Conservation (phyloP, 306 rosid species). For the Ochetophila trinervis region DNA sequence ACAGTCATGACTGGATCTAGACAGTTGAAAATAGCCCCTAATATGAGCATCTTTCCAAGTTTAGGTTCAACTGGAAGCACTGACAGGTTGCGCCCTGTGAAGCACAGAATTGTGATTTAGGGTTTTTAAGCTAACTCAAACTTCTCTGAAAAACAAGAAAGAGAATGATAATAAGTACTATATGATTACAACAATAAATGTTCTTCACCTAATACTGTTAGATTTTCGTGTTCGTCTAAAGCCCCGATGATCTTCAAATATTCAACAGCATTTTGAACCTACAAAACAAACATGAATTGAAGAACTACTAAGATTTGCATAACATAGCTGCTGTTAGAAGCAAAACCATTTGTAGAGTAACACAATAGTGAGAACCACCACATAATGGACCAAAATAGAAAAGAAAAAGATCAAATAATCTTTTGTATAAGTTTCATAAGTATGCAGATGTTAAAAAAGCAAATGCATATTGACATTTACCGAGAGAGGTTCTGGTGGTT, state of each 20-base stretch:
- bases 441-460: constrained; percentile 3
- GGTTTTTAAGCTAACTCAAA: constrained; percentile 5
- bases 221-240: constrained; percentile 76
- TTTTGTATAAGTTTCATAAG: neutral
- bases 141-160: neutral
- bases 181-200: neutral
- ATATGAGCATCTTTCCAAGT: constrained; percentile 92
- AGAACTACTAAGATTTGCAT: neutral
- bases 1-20: constrained; percentile 86
- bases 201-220: constrained; percentile 56
- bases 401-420: neutral
- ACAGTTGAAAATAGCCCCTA: constrained; percentile 87
- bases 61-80: constrained; percentile 97
- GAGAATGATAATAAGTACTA: neutral
- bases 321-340: neutral
- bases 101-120: constrained; percentile 21
- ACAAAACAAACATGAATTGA: constrained; percentile 5
- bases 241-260: constrained; percentile 89
- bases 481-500: constrained; percentile 82
- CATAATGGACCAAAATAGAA: neutral
- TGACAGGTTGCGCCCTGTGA: constrained; percentile 67
- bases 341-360: neutral
- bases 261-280: constrained; percentile 96
- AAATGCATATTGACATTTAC: constrained; percentile 36
- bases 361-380: neutral